Percentiles rank a stretch among this genome's conserved stretches.
Evolutionary conservation across 2,329 filamentous ascomycete genomes (phyloP).

Genomic region (Dactylellina haptotyla): DNA sequence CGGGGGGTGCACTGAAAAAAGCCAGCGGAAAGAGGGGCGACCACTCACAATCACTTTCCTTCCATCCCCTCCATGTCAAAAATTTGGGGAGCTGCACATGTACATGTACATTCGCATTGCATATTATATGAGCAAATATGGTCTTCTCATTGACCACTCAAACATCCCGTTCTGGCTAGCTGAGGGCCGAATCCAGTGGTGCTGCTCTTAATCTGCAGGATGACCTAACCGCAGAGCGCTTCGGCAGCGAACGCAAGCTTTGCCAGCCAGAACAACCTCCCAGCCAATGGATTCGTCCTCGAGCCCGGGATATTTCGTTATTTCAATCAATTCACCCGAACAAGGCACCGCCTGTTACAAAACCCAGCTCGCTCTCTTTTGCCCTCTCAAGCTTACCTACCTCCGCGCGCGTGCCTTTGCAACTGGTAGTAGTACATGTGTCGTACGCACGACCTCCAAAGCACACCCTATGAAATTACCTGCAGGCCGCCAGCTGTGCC

Average conservation of each 20-base stretch:
- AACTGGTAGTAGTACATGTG: no score
- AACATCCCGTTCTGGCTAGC: constrained; percentile 36
- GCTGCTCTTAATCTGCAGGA: constrained; percentile 50
- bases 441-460: no score
- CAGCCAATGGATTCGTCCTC: constrained; percentile 20
- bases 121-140: background rate
- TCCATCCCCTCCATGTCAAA: no score
- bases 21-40: no score
- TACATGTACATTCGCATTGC: background rate
- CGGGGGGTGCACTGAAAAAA: no score
- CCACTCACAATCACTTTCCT: no score
- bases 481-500: constrained; percentile 5
- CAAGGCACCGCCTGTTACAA: background rate
- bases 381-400: no score
- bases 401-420: no score
- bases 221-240: constrained; percentile 52
- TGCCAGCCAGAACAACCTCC: no score
- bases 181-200: background rate
- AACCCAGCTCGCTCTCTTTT: background rate
- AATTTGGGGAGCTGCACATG: background rate
- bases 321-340: background rate
- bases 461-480: no score
- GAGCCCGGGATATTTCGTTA: background rate
- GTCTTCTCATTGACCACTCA: constrained; percentile 12
- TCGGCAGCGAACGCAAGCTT: background rate